phyloP scores from a whole-genome alignment of 106 monocot genomes.

The Allium sativum region DNA sequence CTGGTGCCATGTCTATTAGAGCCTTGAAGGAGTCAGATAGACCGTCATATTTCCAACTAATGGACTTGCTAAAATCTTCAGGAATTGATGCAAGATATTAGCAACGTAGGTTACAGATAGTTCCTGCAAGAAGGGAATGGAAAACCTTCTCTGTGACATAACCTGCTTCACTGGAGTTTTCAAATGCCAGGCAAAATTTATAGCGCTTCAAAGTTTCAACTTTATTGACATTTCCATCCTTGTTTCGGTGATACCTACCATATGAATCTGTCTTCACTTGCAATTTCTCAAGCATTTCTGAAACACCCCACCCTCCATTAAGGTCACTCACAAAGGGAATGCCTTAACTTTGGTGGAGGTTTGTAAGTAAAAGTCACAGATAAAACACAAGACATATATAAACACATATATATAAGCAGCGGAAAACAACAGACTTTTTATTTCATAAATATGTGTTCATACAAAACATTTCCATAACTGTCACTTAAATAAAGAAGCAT shows the following conservation, averaged over 20 bases:
- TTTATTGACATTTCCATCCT: slow-evolving; percentile 61
- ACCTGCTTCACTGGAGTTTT: slow-evolving; percentile 90
- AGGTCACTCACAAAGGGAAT: too few relatives aligned
- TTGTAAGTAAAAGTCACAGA: too few relatives aligned
- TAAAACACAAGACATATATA: too few relatives aligned
- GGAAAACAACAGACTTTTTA: too few relatives aligned
- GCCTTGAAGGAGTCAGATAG: slow-evolving; percentile 88
- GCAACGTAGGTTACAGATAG: slow-evolving; percentile 38
- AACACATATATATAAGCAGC: too few relatives aligned
- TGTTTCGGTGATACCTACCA: slow-evolving; percentile 74
- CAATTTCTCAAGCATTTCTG: slow-evolving; percentile 51
- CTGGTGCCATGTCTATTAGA: slow-evolving; percentile 80
- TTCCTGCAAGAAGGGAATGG: slow-evolving; percentile 95
- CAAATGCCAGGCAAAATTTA: slow-evolving; percentile 93
- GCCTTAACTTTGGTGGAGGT: too few relatives aligned
- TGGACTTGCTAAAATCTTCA: slow-evolving; percentile 57
- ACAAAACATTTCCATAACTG: too few relatives aligned
- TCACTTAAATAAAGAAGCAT: too few relatives aligned
- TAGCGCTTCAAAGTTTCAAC: slow-evolving; percentile 57
- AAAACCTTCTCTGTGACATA: slow-evolving; percentile 95
- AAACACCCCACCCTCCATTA: too few relatives aligned
- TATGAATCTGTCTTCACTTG: slow-evolving; percentile 77
- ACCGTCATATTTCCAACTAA: slow-evolving; percentile 87
- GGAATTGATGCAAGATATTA: slow-evolving; percentile 51
- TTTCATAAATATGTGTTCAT: too few relatives aligned